phyloP scores from a whole-genome alignment of 2,329 filamentous ascomycete species.

The Phyllosticta citriasiana region DNA sequence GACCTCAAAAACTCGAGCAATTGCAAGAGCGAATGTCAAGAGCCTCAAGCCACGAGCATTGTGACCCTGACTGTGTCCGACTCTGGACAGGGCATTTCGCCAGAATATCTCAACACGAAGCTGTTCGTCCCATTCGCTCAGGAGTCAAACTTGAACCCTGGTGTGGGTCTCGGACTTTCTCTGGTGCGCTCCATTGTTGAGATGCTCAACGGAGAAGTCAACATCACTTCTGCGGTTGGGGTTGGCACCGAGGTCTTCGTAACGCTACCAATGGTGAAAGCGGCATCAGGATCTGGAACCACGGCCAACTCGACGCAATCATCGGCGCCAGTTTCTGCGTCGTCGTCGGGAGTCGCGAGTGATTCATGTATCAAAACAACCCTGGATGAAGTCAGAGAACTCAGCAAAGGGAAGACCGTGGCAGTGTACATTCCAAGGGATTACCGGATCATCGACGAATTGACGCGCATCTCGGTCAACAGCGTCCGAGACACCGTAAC shows the following conservation, averaged over 20 bases:
- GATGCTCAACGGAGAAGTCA: slow-evolving; percentile 49
- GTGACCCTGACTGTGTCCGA: slow-evolving; percentile 46
- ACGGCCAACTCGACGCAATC: slow-evolving; percentile 1
- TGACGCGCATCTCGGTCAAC: neutral
- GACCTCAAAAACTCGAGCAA: neutral
- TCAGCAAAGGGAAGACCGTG: slow-evolving; percentile 5
- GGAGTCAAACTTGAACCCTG: slow-evolving; percentile 50
- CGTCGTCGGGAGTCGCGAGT: slow-evolving; percentile 12
- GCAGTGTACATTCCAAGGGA: slow-evolving; percentile 10
- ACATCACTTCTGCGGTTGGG: slow-evolving; percentile 43
- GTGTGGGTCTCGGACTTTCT: slow-evolving; percentile 55
- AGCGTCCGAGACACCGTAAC: neutral
- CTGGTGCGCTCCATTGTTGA: slow-evolving; percentile 52
- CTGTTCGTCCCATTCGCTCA: slow-evolving; percentile 57
- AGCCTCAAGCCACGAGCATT: slow-evolving; percentile 9
- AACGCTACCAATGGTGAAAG: slow-evolving; percentile 30
- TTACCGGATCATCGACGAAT: neutral
- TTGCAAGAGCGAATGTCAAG: neutral
- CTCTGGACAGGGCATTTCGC: slow-evolving; percentile 55
- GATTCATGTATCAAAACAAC: slow-evolving; percentile 15
- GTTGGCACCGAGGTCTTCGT: slow-evolving; percentile 48
- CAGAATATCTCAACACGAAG: slow-evolving; percentile 50
- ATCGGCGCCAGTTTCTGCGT: slow-evolving; percentile 9
- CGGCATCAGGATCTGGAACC: neutral
- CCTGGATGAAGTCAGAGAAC: slow-evolving; percentile 10